Evolutionary conservation across 352 stramenopile genomes (phyloP).

Genomic region (Pythium phragmitis): DNA sequence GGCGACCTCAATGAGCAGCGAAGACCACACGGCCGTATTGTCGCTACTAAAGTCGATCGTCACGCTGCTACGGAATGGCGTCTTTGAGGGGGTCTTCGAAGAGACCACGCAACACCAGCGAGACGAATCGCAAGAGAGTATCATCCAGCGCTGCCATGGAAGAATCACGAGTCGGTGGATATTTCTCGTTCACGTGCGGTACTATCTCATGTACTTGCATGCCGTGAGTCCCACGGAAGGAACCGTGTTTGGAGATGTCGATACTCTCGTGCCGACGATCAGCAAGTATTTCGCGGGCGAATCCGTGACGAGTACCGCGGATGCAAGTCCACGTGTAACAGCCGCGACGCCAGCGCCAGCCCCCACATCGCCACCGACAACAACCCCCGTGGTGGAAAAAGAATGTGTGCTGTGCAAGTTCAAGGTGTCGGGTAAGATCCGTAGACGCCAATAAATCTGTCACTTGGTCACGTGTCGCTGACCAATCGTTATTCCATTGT

Average conservation of each 20-base stretch:
- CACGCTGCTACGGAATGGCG: conserved; percentile 45
- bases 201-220: conserved; percentile 76
- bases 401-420: conserved; percentile 81
- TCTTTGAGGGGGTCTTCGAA: conserved; percentile 50
- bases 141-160: conserved; percentile 47
- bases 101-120: conserved; percentile 17
- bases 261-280: conserved; percentile 43
- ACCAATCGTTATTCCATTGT: not conserved
- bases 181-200: conserved; percentile 59
- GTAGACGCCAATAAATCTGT: not conserved
- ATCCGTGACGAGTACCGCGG: not conserved
- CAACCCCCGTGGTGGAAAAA: conserved; percentile 8
- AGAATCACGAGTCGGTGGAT: conserved; percentile 48
- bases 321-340: not conserved
- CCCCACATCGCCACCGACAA: conserved; percentile 2
- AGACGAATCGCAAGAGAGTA: conserved; percentile 28
- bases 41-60: conserved; percentile 61
- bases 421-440: conserved; percentile 50
- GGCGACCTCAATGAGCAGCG: conserved; percentile 79
- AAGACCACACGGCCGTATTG: conserved; percentile 69
- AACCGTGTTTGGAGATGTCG: conserved; percentile 54
- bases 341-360: conserved; percentile 11
- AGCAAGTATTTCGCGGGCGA: conserved; percentile 37
- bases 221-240: conserved; percentile 71
- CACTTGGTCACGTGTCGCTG: not conserved